These are phyloP conservation scores for Ophiosphaerella korrae DNA, from an alignment of 2,329 filamentous ascomycete species.

Conservation along the genomic window DNA sequence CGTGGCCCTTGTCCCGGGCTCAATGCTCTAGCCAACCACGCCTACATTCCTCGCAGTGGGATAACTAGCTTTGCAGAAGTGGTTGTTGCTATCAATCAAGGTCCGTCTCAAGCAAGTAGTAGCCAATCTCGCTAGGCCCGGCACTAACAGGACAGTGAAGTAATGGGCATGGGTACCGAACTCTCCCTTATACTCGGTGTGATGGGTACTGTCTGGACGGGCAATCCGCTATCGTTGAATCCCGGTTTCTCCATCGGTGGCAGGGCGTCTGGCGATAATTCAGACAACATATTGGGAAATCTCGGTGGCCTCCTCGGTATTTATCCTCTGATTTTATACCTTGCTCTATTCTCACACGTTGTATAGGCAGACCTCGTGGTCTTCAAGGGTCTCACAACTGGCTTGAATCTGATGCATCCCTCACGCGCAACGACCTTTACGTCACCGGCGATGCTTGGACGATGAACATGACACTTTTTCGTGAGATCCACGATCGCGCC, in stretches of 20 bases:
- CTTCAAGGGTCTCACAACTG: slow-evolving; percentile 54
- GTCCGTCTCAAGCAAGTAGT: slow-evolving; percentile 31
- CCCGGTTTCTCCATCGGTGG: slow-evolving; percentile 59
- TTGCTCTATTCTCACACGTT: slow-evolving; percentile 35
- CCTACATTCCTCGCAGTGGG: slow-evolving; percentile 34
- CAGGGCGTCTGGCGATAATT: slow-evolving; percentile 33
- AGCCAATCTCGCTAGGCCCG: background rate
- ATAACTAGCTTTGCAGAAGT: slow-evolving; percentile 51
- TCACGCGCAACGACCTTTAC: slow-evolving; percentile 52
- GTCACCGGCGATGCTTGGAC: slow-evolving; percentile 45
- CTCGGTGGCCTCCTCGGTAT: slow-evolving; percentile 50
- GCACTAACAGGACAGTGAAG: slow-evolving; percentile 18
- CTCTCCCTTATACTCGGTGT: slow-evolving; percentile 48
- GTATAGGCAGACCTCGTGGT: slow-evolving; percentile 48
- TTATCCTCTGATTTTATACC: slow-evolving; percentile 24
- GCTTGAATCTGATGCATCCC: slow-evolving; percentile 49
- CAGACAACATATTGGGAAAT: slow-evolving; percentile 50
- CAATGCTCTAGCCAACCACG: slow-evolving; percentile 50
- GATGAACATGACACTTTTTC: slow-evolving; percentile 52
- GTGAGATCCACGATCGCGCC: slow-evolving; percentile 49
- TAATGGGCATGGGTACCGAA: slow-evolving; percentile 53
- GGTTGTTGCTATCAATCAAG: slow-evolving; percentile 49
- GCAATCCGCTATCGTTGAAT: slow-evolving; percentile 57
- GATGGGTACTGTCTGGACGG: slow-evolving; percentile 56
- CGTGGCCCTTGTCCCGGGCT: slow-evolving; percentile 51